A percentile compares a stretch with the other conserved stretches of the same genome.
phyloP scores from a whole-genome alignment of 805 yeast species.

The Wickerhamiella vanderwaltii region DNA sequence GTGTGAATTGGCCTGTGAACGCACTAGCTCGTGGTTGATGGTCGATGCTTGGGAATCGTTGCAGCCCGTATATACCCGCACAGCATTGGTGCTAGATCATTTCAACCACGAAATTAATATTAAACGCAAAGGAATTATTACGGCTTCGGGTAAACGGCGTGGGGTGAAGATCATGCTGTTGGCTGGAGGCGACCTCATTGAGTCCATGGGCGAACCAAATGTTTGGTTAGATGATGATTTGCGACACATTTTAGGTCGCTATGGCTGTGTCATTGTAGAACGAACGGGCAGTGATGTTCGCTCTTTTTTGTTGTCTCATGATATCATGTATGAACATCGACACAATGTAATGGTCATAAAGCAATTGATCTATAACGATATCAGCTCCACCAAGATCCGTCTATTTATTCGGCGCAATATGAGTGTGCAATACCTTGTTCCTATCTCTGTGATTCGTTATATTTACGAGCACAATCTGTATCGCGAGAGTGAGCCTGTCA shows the following conservation, averaged over 20 bases:
- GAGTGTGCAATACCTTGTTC: constrained; percentile 90
- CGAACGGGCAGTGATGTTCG: constrained; percentile 95
- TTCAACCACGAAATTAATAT: constrained; percentile 91
- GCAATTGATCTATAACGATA: constrained; percentile 92
- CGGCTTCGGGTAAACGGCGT: constrained; percentile 34
- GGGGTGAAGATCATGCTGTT: constrained; percentile 91
- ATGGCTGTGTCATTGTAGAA: constrained; percentile 94
- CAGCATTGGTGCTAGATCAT: constrained; percentile 91
- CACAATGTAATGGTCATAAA: constrained; percentile 86
- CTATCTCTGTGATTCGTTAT: constrained; percentile 88
- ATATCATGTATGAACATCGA: constrained; percentile 93
- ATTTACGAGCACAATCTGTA: constrained; percentile 86
- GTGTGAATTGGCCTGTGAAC: constrained; percentile 97
- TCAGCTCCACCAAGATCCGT: constrained; percentile 87
- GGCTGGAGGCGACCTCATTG: constrained; percentile 97
- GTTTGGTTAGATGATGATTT: constrained; percentile 97
- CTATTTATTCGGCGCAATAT: constrained; percentile 85
- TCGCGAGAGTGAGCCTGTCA: constrained; percentile 84
- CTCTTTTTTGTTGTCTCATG: constrained; percentile 81
- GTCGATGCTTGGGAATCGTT: constrained; percentile 98
- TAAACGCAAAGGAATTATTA: constrained; percentile 71
- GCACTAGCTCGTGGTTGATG: constrained; percentile 96
- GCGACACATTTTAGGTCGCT: constrained; percentile 88
- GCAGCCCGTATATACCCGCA: constrained; percentile 81
- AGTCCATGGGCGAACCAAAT: constrained; percentile 99